Base-by-base conservation (phyloP, 2,329 filamentous ascomycete species). In the Pseudovirgaria hyperparasitica region DNA sequence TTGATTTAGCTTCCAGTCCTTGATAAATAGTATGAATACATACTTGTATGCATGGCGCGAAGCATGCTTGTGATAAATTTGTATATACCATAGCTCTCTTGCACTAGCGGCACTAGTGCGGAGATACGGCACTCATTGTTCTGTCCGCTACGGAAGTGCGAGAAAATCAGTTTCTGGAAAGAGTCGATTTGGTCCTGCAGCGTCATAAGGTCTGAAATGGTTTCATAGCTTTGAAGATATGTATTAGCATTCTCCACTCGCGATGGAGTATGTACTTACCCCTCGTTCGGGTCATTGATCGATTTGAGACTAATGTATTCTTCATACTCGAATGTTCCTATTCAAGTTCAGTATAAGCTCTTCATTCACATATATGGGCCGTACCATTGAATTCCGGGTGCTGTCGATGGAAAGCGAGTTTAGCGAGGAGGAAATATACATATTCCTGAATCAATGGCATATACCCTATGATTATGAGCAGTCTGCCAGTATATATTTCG, bases 21-120 rank as follows among this genome's bases (percentile, higher is more conserved):
- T 9, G 11, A 23, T 19, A 12, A 6, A 8, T n/a, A 9, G 17
- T 26, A n/a, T 14, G 2, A 15, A 11, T 28, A 14, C 12, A 60
- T 63, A 86, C 81, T 85, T 3, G 82, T 87, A 53, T 98, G 87
- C 86, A 98, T 94, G 10, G 90, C 90, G 30, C 90, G 74, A 35
- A 98, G 60, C 90, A 98, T 98, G 77, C 90, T 98, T 0, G 90
- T 98, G 39, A 94, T 86, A 54, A 98, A 98, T 58, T 96, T 96
- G 67, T 98, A 98, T 42, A 98, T 96, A 25, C 90, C 90, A 56
- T 96, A 98, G 52, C 85, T 96, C 62, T 98, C 90, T 52, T 93
- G 84, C 3, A 98, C 90, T 22, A 98, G 63, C 3, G 86, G 84
- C 13, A 96, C 86, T 28, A 98, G 61, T 2, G 90, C 82, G 9